Conservation (phyloP, 805 yeast species). For the Starmera dryadoides region DNA sequence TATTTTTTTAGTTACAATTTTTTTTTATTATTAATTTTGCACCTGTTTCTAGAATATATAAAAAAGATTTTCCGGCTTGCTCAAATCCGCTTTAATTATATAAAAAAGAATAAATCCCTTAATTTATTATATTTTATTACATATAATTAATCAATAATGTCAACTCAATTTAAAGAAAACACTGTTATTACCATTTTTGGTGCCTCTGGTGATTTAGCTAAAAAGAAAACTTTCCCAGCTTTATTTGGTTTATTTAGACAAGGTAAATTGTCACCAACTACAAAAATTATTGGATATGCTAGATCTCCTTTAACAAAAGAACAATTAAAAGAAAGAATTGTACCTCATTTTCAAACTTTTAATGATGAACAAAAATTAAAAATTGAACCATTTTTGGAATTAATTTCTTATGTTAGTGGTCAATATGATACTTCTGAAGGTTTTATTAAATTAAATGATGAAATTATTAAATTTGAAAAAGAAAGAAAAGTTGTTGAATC, state of each 20-base stretch:
- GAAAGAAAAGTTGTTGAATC: conserved; percentile 38
- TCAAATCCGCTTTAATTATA: background rate
- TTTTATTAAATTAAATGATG: conserved; percentile 47
- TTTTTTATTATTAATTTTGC: too few relatives aligned
- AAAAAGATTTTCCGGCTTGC: conserved; percentile 1
- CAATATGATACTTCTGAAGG: conserved; percentile 78
- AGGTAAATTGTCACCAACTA: conserved; percentile 64
- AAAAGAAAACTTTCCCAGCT: conserved; percentile 91
- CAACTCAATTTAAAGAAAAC: conserved; percentile 47
- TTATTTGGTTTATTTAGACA: conserved; percentile 69
- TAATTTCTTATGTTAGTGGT: conserved; percentile 67
- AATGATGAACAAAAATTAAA: conserved; percentile 35
- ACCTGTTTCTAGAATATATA: too few relatives aligned
- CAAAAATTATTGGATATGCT: conserved; percentile 86
- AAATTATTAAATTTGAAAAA: conserved; percentile 53
- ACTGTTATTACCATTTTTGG: conserved; percentile 81
- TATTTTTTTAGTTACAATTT: background rate
- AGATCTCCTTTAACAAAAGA: conserved; percentile 65
- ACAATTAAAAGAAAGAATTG: conserved; percentile 63
- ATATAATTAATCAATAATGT: conserved; percentile 3
- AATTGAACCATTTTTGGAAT: conserved; percentile 55
- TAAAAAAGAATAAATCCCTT: background rate
- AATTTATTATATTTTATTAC: background rate
- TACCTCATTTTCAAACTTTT: conserved; percentile 50
- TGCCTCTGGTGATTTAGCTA: conserved; percentile 92